Evolutionary conservation across 805 yeast species (phyloP).

Genomic region (Suhomyces emberorum): DNA sequence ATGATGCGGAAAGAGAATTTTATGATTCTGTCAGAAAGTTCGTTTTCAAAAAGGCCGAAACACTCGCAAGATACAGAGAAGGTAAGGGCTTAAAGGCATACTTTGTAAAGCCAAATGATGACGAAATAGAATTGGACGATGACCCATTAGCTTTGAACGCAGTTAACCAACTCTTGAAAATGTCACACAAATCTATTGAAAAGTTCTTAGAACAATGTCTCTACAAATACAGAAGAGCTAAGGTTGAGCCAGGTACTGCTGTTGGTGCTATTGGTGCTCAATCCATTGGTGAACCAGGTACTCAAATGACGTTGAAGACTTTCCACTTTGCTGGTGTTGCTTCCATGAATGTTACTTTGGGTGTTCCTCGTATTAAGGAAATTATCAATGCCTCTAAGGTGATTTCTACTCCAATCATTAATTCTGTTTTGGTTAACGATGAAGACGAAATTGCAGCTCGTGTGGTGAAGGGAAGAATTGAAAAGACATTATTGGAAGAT

Average conservation of each 20-base stretch:
- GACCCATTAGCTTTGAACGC: slow-evolving; percentile 32
- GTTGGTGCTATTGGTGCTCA: slow-evolving; percentile 99
- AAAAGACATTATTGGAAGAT: slow-evolving; percentile 84
- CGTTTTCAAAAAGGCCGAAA: slow-evolving; percentile 52
- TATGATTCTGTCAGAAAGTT: slow-evolving; percentile 72
- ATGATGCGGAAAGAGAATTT: slow-evolving; percentile 84
- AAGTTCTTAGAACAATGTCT: slow-evolving; percentile 75
- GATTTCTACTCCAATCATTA: slow-evolving; percentile 94
- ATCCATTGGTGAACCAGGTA: slow-evolving; percentile 98
- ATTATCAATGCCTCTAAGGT: slow-evolving; percentile 95
- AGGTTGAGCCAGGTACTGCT: slow-evolving; percentile 98
- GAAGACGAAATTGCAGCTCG: slow-evolving; percentile 97
- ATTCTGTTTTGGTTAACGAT: slow-evolving; percentile 88
- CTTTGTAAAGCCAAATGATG: slow-evolving; percentile 39
- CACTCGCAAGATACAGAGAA: slow-evolving; percentile 56
- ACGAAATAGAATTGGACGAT: slow-evolving; percentile 37
- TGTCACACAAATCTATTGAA: slow-evolving; percentile 56
- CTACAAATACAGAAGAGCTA: slow-evolving; percentile 78
- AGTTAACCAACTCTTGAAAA: slow-evolving; percentile 62
- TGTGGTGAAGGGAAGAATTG: slow-evolving; percentile 96
- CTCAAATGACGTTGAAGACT: slow-evolving; percentile 90
- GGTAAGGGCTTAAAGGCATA: slow-evolving; percentile 48
- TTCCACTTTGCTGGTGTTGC: slow-evolving; percentile 99
- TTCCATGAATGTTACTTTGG: slow-evolving; percentile 96
- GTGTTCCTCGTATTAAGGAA: slow-evolving; percentile 99